Evolutionary conservation across 148 eudicot species (phyloP), one percentile per base, ranked within the genome.

Genomic region (Rhododendron vialii): DNA sequence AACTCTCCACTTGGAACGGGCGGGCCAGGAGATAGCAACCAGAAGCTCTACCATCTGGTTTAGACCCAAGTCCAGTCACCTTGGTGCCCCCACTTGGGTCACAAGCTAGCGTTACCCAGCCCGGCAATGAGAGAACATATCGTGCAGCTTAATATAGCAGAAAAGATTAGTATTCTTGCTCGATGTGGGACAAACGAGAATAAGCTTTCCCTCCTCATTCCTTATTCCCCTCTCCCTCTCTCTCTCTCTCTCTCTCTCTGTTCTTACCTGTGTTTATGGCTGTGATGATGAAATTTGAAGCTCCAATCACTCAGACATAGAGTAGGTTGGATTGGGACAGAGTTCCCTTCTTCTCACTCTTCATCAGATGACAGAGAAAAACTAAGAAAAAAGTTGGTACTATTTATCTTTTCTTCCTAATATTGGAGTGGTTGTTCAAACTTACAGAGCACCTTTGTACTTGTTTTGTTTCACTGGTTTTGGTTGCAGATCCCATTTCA

Each of bases 1-100:
- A 88, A 75, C 87, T 87, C 89, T 9, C 83, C 47, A 48, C 89
- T 86, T 86, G 88, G 88, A 86, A 18, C 65, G 86, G 86, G 87
- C 87, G 14, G 65, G 81, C 89, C 84, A 87, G 84, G 0, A 20
- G 1, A 0, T 1, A 24, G 77, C 82, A 12, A 0, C 30, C 86
- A 33, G 0, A 9, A n/a, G 18, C 33, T 80, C 84, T 0, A 22
- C 84, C 48, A 1, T 4, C 43, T 43, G 69, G 28, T 0, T 9
- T 2, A 6, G 12, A 28, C 28, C 79, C 17, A 35, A 1, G 51
- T 86, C 3, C 88, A 50, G 15, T 15, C 76, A 86, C 88, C 10
- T 43, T 86, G 9, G 8, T 55, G 75, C 86, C 85, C 81, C 85
- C 84, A 61, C 85, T 82, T 7, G 82, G 84, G 85, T 82, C 1